Conservation (phyloP, 257 asterid species). For the Nicotiana tomentosiformis region DNA sequence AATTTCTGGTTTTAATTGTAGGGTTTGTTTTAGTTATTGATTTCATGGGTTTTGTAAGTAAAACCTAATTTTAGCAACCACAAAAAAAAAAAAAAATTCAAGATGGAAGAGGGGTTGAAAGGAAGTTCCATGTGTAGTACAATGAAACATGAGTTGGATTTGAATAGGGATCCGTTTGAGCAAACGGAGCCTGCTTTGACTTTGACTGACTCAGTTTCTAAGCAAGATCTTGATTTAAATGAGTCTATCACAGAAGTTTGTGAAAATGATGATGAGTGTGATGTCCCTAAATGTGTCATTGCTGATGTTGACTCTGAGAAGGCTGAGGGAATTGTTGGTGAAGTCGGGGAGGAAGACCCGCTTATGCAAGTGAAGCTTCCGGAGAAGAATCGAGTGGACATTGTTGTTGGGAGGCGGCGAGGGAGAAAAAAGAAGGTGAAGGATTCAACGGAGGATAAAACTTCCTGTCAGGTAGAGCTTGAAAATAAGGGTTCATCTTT, state of each 20-base stretch:
- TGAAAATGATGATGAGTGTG: neutral
- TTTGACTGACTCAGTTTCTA: constrained; percentile 8
- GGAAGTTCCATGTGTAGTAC: constrained; percentile 3
- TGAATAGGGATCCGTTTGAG: constrained; percentile 26
- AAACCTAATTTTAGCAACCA: neutral
- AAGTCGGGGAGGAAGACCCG: neutral
- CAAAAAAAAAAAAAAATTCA: neutral
- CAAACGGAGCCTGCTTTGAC: constrained; percentile 9
- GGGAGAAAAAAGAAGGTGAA: constrained; percentile 1
- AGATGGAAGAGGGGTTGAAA: constrained; percentile 29
- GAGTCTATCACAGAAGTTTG: neutral
- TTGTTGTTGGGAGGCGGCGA: neutral
- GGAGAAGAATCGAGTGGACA: neutral
- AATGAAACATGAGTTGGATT: constrained; percentile 23
- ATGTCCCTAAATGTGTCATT: neutral
- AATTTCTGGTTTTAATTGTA: neutral
- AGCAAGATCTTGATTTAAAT: constrained; percentile 6
- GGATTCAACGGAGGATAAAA: neutral
- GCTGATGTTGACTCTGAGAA: constrained; percentile 2
- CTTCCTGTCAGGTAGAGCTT: neutral
- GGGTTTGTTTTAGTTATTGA: neutral
- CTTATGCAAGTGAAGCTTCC: neutral
- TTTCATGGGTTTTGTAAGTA: neutral
- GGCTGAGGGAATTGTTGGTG: neutral
- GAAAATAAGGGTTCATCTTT: neutral